Evolutionary conservation across 768 basidiomycete genomes (phyloP), one percentile per base, ranked within the genome.

Genomic region (Hysterangium stoloniferum): DNA sequence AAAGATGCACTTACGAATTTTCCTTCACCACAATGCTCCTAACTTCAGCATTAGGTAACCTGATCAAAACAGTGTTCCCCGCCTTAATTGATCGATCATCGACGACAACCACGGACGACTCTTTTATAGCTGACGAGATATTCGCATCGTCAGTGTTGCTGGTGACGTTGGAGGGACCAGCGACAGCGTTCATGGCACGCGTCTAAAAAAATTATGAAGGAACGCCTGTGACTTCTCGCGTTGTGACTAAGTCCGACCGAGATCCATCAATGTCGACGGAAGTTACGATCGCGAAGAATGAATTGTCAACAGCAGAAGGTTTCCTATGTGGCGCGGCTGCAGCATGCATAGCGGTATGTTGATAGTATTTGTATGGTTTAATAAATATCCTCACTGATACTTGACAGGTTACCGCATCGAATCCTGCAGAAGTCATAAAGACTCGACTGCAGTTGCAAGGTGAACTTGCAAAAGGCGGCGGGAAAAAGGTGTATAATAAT

Each of bases 361-460:
- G n/a, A 15, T 12, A 4, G 27, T 46, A 50, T 44, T 9, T 33
- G n/a, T 43, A 36, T 36, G 34, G 41, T 12, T 31, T 48, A 33
- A 43, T 25, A 46, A n/a, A 25, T 52, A 48, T 48, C 50, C 40
- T 52, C 37, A 55, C 57, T 53, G 54, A 40, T 46, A 31, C 12
- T 56, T 38, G 27, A 27, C 58, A 89, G 86, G 85, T 89, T 43
- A 86, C 86, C 6, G 68, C 88, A 48, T 86, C 85, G 4, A 88
- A 88, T 57, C 81, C 84, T 11, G 82, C 82, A 4, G 64, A 66
- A 60, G 90, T 93, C 19, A 86, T 88, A 38, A 98, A 98, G 68
- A 98, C 96, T 35, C 84, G 95, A 49, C 69, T 99, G 45, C 96
- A 99, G 64, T 77, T 99, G 22, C 93, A 98, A 62, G 96, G 95